These are phyloP conservation scores for Zygotorulaspora sp. DNA, from an alignment of 805 yeast genomes.

Conservation along the genomic window DNA sequence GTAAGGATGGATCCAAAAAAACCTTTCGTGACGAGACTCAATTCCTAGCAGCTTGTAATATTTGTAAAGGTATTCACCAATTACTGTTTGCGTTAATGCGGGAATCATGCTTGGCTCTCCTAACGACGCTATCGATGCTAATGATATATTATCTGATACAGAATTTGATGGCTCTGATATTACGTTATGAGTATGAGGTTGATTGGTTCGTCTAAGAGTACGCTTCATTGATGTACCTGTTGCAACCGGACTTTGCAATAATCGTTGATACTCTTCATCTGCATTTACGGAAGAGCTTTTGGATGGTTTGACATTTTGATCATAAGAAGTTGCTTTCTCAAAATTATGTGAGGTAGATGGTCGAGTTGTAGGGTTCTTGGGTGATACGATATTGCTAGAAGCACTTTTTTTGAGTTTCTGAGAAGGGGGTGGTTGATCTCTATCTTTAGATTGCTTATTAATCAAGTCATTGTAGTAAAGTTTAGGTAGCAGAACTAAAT, in stretches of 20 bases:
- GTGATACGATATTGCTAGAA: background rate
- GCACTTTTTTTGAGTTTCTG: background rate
- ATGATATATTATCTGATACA: constrained; percentile 28
- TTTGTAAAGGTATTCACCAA: constrained; percentile 86
- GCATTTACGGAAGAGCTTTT: background rate
- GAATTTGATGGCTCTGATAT: constrained; percentile 4
- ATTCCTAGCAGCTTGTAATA: constrained; percentile 71
- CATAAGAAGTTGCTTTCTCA: too few species aligned
- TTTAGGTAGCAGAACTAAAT: constrained; percentile 60
- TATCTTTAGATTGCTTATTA: background rate
- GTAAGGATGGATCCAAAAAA: constrained; percentile 96
- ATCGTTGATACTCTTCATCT: background rate
- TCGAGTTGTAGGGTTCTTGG: too few species aligned
- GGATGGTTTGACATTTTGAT: background rate
- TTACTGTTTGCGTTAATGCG: constrained; percentile 85
- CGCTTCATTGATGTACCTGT: constrained; percentile 1
- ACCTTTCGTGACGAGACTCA: constrained; percentile 82
- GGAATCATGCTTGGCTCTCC: constrained; percentile 72
- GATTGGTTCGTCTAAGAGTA: background rate
- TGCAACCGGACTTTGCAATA: background rate
- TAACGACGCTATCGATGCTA: constrained; percentile 56
- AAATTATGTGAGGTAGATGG: too few species aligned
- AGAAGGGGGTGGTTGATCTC: background rate
- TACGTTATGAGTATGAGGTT: background rate
- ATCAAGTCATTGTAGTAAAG: constrained; percentile 55